Base-by-base conservation (phyloP, 305 asterid species). In the Ilex paraguariensis region DNA sequence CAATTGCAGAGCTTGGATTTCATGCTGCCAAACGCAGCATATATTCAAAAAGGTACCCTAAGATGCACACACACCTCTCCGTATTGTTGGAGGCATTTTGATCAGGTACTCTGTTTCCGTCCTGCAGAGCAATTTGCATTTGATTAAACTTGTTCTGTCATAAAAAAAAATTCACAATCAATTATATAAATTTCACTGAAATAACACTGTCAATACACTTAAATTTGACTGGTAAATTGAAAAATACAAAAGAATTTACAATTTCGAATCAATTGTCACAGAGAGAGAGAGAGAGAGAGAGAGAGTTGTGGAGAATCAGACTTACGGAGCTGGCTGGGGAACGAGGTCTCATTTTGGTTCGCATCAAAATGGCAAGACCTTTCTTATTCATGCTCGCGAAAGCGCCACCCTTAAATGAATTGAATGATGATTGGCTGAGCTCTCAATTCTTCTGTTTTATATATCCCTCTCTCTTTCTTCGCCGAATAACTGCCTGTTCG, bases 351-450 rank as follows among this genome's bases (percentile, higher is more conserved):
- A 84, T 88, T 81, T 80, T 86, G 66, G 91, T 78, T 16, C 95
- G 91, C 90, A 91, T 69, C 71, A 91, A 70, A 75, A 91, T 67
- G 28, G 95, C 76, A 15, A 91, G 90, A 33, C 84, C 95, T 58
- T 86, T 87, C 67, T 65, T 87, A 82, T 81, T 90, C 86, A 79
- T 85, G 50, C 28, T 21, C 28, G 28, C 28, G 28, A 21, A 21
- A 21, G 28, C 28, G 28, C 28, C 28, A 21, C 28, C 28, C 2
- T 21, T 21, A 21, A 21, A 21, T 21, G 28, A 21, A 21, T 21
- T 21, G 28, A 21, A 21, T 21, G 28, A 21, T 21, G 28, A 21
- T 21, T 21, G 28, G 28, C 28, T 21, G 28, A 21, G 28, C 28
- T 21, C 28, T 21, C 28, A 21, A 21, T 21, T 21, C 28, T 21